phyloP scores from a whole-genome alignment of 2,329 filamentous ascomycete genomes.

The Penicillium sp. region DNA sequence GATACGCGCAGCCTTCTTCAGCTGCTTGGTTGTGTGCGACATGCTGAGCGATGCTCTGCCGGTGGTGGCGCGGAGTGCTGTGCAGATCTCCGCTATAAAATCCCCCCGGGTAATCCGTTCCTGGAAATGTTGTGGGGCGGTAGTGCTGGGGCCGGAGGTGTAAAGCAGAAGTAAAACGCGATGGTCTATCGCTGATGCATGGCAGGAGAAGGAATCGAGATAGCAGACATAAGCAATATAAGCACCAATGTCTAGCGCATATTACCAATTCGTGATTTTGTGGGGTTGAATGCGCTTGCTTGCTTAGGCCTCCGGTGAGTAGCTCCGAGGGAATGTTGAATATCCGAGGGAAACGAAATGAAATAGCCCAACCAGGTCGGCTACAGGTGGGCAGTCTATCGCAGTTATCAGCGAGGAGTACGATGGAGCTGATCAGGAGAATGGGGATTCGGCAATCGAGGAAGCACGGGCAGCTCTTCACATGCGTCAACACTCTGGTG shows the following conservation, averaged over 20 bases:
- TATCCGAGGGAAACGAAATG: not conserved
- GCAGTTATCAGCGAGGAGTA: not conserved
- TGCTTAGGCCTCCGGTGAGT: constrained; percentile 36
- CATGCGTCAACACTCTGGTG: not conserved
- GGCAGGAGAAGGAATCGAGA: not conserved
- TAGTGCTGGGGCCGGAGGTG: not conserved
- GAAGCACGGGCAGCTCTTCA: not conserved
- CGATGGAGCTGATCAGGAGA: not conserved
- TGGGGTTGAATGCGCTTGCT: constrained; percentile 28
- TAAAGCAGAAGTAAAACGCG: not conserved
- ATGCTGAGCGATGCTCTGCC: constrained; percentile 17
- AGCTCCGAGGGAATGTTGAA: constrained; percentile 18
- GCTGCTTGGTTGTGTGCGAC: constrained; percentile 47
- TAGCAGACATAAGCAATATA: constrained; percentile 9
- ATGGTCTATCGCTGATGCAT: constrained; percentile 10
- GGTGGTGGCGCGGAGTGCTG: not conserved
- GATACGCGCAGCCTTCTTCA: constrained; percentile 79
- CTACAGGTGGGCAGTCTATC: not conserved
- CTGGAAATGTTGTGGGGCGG: constrained; percentile 8
- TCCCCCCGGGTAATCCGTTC: constrained; percentile 5
- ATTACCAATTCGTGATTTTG: constrained; percentile 22
- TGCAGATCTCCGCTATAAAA: constrained; percentile 4
- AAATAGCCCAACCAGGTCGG: not conserved
- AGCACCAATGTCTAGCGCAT: constrained; percentile 12
- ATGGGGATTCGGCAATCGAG: not conserved